Conservation (phyloP, 2,329 filamentous ascomycete genomes). For the Sporothrix mexicana region DNA sequence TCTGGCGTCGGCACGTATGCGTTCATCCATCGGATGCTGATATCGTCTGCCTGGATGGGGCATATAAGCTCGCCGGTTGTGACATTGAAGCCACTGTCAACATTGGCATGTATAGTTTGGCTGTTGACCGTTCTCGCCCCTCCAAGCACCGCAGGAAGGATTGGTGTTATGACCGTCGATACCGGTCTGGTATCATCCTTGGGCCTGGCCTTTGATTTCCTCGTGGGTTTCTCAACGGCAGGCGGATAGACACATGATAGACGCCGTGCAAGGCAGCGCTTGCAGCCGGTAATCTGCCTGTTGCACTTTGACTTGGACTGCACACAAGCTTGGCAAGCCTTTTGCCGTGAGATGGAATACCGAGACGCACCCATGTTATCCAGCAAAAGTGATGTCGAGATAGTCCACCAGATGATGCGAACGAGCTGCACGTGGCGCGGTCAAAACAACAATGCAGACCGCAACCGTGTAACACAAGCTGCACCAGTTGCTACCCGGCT, state of each 20-base stretch:
- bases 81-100: background rate
- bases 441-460: no score
- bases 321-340: constrained; percentile 49
- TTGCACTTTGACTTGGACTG: constrained; percentile 51
- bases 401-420: background rate
- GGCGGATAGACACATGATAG: constrained; percentile 1
- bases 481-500: background rate
- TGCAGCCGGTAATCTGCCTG: constrained; percentile 44
- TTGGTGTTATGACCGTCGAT: no score
- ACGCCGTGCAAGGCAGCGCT: constrained; percentile 42
- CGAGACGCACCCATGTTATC: constrained; percentile 40
- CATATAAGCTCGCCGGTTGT: constrained; percentile 48
- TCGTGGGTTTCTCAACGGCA: background rate
- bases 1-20: constrained; percentile 53
- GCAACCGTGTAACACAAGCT: background rate
- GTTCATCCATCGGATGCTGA: constrained; percentile 57
- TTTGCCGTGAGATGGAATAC: constrained; percentile 50
- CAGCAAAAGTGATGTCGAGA: background rate
- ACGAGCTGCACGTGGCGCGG: no score
- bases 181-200: background rate
- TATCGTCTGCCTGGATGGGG: constrained; percentile 54
- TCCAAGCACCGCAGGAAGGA: no score
- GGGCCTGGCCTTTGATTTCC: background rate
- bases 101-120: constrained; percentile 42
- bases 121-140: background rate